Percentiles rank a stretch among this genome's conserved stretches.
Conservation (phyloP, 2,329 filamentous ascomycete genomes). For the Dendryphion nanum region DNA sequence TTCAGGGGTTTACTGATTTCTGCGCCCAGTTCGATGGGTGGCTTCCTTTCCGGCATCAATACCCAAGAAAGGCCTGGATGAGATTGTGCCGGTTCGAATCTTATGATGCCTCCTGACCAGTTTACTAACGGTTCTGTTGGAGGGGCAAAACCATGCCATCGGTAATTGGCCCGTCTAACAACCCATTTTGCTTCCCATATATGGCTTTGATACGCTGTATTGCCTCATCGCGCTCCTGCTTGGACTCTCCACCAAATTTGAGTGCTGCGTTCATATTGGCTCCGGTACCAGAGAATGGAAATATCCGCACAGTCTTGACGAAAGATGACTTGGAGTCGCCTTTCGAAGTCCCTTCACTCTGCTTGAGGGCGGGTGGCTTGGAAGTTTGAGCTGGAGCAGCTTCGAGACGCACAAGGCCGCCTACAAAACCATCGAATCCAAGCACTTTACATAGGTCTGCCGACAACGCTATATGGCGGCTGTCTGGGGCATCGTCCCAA, state of each 20-base stretch:
- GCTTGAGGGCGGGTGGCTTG: conserved; percentile 53
- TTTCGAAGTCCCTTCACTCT: conserved; percentile 29
- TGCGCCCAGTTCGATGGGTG: conserved; percentile 72
- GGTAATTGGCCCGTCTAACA: conserved; percentile 82
- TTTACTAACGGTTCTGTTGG: conserved; percentile 52
- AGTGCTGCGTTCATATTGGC: conserved; percentile 64
- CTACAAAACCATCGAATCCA: conserved; percentile 70
- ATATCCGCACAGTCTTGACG: conserved; percentile 72
- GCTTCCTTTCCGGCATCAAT: conserved; percentile 71
- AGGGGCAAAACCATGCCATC: conserved; percentile 79
- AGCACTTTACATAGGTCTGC: conserved; percentile 72
- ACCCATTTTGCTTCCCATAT: conserved; percentile 63
- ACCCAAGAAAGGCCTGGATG: conserved; percentile 60
- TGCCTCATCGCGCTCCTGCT: conserved; percentile 76
- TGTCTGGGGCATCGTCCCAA: conserved; percentile 87
- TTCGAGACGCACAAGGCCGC: conserved; percentile 84
- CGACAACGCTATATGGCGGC: conserved; percentile 76
- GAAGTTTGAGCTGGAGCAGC: conserved; percentile 72
- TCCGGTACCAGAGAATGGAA: conserved; percentile 67
- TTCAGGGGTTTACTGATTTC: conserved; percentile 66
- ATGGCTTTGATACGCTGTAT: conserved; percentile 69
- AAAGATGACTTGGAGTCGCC: conserved; percentile 41
- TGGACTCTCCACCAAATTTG: conserved; percentile 85
- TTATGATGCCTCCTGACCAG: conserved; percentile 83
- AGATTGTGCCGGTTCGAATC: conserved; percentile 63